Evolutionary conservation across 2,329 filamentous ascomycete genomes (phyloP).

Genomic region (Beauveria australis): DNA sequence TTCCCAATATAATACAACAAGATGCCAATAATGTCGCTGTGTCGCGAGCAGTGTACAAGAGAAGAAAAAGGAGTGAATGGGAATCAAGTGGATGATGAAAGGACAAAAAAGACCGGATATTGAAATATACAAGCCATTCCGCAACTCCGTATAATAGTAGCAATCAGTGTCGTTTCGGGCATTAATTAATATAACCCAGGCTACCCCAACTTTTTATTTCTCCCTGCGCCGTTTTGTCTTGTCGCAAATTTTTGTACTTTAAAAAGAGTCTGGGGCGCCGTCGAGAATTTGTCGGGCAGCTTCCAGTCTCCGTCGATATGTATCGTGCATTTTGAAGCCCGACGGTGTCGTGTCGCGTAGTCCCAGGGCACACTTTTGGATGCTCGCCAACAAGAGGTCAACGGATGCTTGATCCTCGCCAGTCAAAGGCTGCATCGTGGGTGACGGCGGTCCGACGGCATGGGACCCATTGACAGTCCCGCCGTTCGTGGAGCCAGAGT

Average conservation of each 20-base stretch:
- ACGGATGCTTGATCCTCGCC: conserved; percentile 53
- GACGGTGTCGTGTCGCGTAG: conserved; percentile 45
- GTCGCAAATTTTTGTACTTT: not conserved
- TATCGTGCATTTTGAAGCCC: conserved; percentile 46
- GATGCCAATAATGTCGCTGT: not conserved
- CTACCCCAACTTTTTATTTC: not conserved
- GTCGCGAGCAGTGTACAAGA: not conserved
- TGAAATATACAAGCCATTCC: not conserved
- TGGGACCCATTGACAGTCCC: conserved; percentile 23
- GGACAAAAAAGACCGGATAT: conserved; percentile 9
- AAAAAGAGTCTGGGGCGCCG: conserved; percentile 36
- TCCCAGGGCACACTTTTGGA: conserved; percentile 53
- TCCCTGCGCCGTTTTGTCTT: conserved; percentile 1
- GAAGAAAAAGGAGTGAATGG: not conserved
- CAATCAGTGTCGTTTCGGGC: conserved; percentile 8
- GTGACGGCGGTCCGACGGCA: conserved; percentile 21
- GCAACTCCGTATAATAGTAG: conserved; percentile 7
- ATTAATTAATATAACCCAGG: not conserved
- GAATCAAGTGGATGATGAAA: conserved; percentile 1
- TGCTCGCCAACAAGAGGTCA: conserved; percentile 49
- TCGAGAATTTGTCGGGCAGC: conserved; percentile 66
- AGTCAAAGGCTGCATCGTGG: conserved; percentile 38
- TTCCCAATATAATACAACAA: conserved; percentile 6
- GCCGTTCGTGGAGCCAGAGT: not conserved
- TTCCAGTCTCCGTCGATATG: conserved; percentile 65